Conservation (phyloP, 1,284 basidiomycete species). For the Phlebopus sp. region DNA sequence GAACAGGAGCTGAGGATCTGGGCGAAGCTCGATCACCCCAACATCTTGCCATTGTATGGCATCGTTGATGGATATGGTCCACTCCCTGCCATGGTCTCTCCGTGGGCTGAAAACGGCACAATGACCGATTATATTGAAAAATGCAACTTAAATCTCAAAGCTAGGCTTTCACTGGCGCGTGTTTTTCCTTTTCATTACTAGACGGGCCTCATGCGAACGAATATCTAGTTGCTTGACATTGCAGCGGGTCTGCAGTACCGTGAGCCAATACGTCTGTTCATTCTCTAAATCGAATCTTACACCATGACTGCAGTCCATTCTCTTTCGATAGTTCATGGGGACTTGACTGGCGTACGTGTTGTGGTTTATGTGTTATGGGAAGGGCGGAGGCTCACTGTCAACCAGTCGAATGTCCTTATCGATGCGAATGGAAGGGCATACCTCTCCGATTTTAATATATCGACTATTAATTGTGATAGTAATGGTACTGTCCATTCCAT, state of each 20-base stretch:
- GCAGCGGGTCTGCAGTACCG: conserved; percentile 23
- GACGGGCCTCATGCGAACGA: neutral
- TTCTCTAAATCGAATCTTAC: neutral
- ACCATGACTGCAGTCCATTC: conserved; percentile 20
- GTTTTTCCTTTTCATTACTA: neutral
- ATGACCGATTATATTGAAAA: conserved; percentile 42
- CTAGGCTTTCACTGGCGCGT: conserved; percentile 23
- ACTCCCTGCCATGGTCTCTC: conserved; percentile 44
- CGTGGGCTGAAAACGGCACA: conserved; percentile 47
- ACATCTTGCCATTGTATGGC: conserved; percentile 42
- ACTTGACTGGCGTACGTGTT: conserved; percentile 25
- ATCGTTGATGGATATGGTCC: conserved; percentile 39
- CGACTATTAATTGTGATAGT: conserved; percentile 28
- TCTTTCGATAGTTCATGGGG: conserved; percentile 22
- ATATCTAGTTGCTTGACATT: conserved; percentile 21
- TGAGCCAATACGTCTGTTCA: conserved; percentile 3
- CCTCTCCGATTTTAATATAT: conserved; percentile 31
- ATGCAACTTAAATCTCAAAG: conserved; percentile 7
- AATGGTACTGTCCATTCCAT: conserved; percentile 20
- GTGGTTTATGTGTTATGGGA: neutral
- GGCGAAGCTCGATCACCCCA: conserved; percentile 38
- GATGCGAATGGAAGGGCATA: conserved; percentile 14
- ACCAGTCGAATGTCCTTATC: conserved; percentile 34
- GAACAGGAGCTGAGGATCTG: conserved; percentile 41
- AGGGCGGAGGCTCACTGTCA: conserved; percentile 3